Evolutionary conservation across 2,329 filamentous ascomycete genomes (phyloP).

Genomic region (Sporothrix globosa): DNA sequence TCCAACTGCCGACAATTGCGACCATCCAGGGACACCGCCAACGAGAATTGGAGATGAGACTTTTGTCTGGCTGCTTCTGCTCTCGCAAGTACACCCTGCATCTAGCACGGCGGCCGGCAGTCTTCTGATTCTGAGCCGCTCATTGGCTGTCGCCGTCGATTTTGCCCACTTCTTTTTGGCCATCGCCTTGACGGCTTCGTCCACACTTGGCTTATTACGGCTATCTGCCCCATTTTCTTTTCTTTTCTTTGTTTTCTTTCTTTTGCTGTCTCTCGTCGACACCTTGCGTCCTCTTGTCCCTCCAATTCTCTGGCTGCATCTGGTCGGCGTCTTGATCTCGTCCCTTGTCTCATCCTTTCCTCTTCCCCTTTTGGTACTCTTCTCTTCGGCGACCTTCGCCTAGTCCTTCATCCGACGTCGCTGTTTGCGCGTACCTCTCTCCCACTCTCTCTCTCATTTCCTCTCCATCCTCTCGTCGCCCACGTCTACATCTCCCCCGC

Average conservation of each 20-base stretch:
- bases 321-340: neutral
- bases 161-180: conserved; percentile 22
- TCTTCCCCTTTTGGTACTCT: neutral
- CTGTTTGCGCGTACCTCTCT: neutral
- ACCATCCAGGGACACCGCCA: neutral
- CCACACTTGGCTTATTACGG: conserved; percentile 16
- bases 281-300: neutral
- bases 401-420: conserved; percentile 10
- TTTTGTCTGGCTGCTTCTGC: conserved; percentile 18
- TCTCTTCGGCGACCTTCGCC: conserved; percentile 2
- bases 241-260: conserved; percentile 13
- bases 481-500: neutral
- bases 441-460: neutral
- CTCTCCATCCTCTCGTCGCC: neutral
- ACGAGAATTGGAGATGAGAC: conserved; percentile 15
- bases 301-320: neutral
- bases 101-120: conserved; percentile 1
- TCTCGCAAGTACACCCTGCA: neutral
- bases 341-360: neutral
- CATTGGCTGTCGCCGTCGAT: conserved; percentile 23
- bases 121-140: neutral
- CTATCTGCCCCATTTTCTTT: neutral
- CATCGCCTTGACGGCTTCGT: conserved; percentile 10
- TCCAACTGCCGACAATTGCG: neutral
- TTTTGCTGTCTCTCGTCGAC: neutral